Conservation (phyloP, 2,329 filamentous ascomycete genomes). For the Lasiodiplodia hormozganensis region DNA sequence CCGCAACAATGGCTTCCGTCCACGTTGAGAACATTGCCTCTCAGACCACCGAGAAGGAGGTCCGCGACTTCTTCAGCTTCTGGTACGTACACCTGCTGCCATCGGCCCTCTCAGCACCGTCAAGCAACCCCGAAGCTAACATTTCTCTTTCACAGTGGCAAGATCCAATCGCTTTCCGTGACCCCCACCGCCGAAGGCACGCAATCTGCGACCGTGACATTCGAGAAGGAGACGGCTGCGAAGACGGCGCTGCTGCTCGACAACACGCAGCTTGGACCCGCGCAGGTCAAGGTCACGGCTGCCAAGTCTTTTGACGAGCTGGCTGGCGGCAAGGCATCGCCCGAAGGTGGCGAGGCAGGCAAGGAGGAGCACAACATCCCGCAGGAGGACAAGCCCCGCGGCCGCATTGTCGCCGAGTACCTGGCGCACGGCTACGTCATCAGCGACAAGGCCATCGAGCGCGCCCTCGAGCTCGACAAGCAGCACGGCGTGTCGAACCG, state of each 20-base stretch:
- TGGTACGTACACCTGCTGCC: slow-evolving; percentile 63
- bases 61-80: slow-evolving; percentile 97
- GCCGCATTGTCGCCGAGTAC: slow-evolving; percentile 94
- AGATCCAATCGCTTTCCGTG: slow-evolving; percentile 84
- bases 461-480: slow-evolving; percentile 85
- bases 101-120: background rate
- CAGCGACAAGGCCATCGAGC: slow-evolving; percentile 77
- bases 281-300: slow-evolving; percentile 79
- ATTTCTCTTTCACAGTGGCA: slow-evolving; percentile 67
- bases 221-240: slow-evolving; percentile 95
- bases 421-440: slow-evolving; percentile 93
- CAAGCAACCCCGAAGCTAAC: slow-evolving; percentile 33
- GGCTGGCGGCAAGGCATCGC: slow-evolving; percentile 62
- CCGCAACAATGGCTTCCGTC: slow-evolving; percentile 68
- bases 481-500: slow-evolving; percentile 84
- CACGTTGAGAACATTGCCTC: slow-evolving; percentile 88
- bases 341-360: slow-evolving; percentile 48
- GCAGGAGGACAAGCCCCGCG: slow-evolving; percentile 96
- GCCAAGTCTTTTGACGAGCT: slow-evolving; percentile 71
- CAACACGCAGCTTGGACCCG: slow-evolving; percentile 87
- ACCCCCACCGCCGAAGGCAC: slow-evolving; percentile 67
- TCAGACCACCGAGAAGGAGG: slow-evolving; percentile 85
- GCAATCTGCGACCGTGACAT: slow-evolving; percentile 89
- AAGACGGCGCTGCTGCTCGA: slow-evolving; percentile 97
- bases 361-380: slow-evolving; percentile 74